These are phyloP conservation scores for Arthonia radiata DNA, from an alignment of 495 filamentous ascomycete species.

Conservation along the genomic window DNA sequence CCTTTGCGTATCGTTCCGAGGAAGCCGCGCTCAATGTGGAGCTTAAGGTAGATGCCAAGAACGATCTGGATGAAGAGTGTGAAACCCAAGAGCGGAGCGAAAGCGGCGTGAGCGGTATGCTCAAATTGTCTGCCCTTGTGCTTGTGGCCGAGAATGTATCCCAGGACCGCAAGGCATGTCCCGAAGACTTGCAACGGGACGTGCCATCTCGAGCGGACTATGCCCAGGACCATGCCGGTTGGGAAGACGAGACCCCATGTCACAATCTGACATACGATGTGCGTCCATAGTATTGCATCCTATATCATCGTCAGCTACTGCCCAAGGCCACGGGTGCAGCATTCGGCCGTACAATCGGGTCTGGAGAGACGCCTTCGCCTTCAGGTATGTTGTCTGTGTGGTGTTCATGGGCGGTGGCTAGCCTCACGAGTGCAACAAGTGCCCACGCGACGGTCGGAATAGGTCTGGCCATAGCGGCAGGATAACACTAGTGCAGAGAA, in stretches of 20 bases:
- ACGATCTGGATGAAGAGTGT: slow-evolving; percentile 51
- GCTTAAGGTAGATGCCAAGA: slow-evolving; percentile 65
- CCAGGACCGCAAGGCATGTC: slow-evolving; percentile 48
- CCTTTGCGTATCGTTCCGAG: slow-evolving; percentile 51
- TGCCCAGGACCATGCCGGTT: slow-evolving; percentile 82
- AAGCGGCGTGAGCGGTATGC: slow-evolving; percentile 58
- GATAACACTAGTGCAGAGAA: no score
- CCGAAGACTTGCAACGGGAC: slow-evolving; percentile 67
- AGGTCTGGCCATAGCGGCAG: no score
- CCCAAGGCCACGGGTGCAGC: background rate
- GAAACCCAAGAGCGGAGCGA: slow-evolving; percentile 57
- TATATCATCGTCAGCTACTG: slow-evolving; percentile 12
- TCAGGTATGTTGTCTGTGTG: slow-evolving; percentile 49
- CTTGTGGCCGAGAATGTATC: slow-evolving; percentile 73
- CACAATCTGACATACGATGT: slow-evolving; percentile 72
- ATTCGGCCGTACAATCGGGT: slow-evolving; percentile 47
- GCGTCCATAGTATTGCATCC: slow-evolving; percentile 75
- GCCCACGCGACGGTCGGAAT: no score
- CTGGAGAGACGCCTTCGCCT: slow-evolving; percentile 46
- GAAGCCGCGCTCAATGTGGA: slow-evolving; percentile 66
- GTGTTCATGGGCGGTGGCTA: slow-evolving; percentile 41
- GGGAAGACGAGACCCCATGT: slow-evolving; percentile 85
- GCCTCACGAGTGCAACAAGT: slow-evolving; percentile 3
- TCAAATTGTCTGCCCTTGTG: slow-evolving; percentile 78
- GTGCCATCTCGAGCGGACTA: slow-evolving; percentile 78